Evolutionary conservation across 805 yeast species (phyloP).

Genomic region (Metschnikowia peoriensis): DNA sequence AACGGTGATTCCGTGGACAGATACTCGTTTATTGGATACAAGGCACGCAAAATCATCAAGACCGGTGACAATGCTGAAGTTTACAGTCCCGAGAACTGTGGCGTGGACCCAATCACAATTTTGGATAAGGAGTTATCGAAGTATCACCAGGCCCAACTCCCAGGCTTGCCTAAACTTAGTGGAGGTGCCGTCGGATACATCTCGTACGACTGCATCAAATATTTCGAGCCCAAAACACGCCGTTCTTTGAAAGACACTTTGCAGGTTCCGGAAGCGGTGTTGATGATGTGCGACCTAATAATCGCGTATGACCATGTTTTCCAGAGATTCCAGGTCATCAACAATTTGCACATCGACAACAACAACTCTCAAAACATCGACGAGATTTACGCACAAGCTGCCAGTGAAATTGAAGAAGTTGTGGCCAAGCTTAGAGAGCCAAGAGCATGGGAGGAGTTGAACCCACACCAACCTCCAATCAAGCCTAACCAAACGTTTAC

Average conservation of each 20-base stretch:
- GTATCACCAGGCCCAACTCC: constrained; percentile 68
- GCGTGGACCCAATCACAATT: constrained; percentile 75
- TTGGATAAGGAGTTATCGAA: constrained; percentile 71
- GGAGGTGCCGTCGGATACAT: constrained; percentile 98
- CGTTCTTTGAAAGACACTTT: constrained; percentile 74
- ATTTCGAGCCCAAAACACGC: constrained; percentile 90
- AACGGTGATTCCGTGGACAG: constrained; percentile 89
- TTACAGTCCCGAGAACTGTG: constrained; percentile 30
- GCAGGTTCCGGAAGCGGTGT: constrained; percentile 83
- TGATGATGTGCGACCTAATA: constrained; percentile 88
- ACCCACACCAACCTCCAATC: constrained; percentile 77
- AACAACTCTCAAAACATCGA: constrained; percentile 25
- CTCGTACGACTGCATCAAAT: constrained; percentile 94
- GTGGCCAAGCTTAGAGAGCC: constrained; percentile 49
- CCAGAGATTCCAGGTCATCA: constrained; percentile 87
- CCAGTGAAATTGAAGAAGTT: constrained; percentile 54
- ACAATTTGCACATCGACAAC: constrained; percentile 57
- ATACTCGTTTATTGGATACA: constrained; percentile 85
- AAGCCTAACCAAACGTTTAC: constrained; percentile 64
- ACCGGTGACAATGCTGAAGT: constrained; percentile 65
- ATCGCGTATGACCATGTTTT: constrained; percentile 93
- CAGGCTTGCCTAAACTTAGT: constrained; percentile 77
- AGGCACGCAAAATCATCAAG: constrained; percentile 76
- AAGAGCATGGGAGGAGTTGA: constrained; percentile 44
- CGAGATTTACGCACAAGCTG: constrained; percentile 52